phyloP scores from a whole-genome alignment of 2,329 filamentous ascomycete species.

The Clonostachys byssicola region DNA sequence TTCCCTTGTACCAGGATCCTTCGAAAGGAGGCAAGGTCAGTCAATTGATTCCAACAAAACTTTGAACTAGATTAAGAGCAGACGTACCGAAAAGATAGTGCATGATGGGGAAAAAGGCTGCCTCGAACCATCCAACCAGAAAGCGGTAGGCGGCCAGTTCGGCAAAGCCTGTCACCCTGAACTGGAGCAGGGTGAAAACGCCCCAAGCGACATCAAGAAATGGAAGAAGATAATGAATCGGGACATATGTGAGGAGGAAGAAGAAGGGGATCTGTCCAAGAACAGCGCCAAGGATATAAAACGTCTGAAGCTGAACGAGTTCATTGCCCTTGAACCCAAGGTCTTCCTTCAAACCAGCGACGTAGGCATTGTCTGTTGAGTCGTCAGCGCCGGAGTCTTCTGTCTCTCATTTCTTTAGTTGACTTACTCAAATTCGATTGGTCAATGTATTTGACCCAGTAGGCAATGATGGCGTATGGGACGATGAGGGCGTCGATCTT shows the following conservation, averaged over 20 bases:
- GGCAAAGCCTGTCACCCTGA: constrained; percentile 38
- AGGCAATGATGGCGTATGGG: constrained; percentile 10
- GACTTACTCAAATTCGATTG: constrained; percentile 12
- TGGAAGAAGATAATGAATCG: constrained; percentile 44
- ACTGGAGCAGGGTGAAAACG: constrained; percentile 51
- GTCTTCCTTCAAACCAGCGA: constrained; percentile 48
- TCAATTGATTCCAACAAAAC: constrained; percentile 23
- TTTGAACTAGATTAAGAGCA: too few species aligned
- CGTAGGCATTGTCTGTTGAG: constrained; percentile 48
- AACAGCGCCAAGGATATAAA: constrained; percentile 41
- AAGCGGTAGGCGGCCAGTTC: constrained; percentile 51
- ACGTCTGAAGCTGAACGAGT: constrained; percentile 46
- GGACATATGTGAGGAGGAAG: constrained; percentile 40
- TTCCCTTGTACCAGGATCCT: constrained; percentile 46
- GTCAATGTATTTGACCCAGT: constrained; percentile 6
- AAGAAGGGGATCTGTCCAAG: constrained; percentile 46
- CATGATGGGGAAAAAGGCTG: too few species aligned
- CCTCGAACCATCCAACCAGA: constrained; percentile 32
- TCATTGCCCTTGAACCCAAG: constrained; percentile 46
- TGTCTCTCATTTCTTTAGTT: too few species aligned
- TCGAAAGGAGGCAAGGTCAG: constrained; percentile 42
- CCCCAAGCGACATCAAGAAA: constrained; percentile 50
- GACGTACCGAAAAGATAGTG: too few species aligned
- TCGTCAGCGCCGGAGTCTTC: constrained; percentile 31
- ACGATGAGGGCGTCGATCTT: constrained; percentile 22